Evolutionary conservation across 371 early-diverging fungal species (phyloP).

Genomic region (Apophysomyces elegans): DNA sequence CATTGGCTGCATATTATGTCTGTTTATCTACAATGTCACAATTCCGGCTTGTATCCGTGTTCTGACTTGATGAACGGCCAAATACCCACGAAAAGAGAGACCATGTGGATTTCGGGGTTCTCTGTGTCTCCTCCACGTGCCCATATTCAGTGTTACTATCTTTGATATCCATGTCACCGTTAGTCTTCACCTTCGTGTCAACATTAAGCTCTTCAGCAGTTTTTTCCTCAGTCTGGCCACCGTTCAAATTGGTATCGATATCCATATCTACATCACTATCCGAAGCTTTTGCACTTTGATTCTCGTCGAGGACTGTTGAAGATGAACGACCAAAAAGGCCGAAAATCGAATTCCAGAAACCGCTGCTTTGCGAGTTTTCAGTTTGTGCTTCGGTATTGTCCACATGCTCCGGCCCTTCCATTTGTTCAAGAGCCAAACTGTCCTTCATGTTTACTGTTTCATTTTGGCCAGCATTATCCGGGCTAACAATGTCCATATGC

Average conservation of each 20-base stretch:
- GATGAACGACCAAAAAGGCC: not conserved
- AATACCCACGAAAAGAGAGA: conserved; percentile 3
- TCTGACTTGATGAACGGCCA: not conserved
- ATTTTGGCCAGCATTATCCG: no score
- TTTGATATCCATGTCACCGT: not conserved
- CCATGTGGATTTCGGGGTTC: not conserved
- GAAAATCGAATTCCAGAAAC: conserved; percentile 1
- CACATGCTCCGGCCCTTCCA: not conserved
- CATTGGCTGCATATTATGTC: no score
- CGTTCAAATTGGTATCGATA: not conserved
- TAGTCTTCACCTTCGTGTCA: not conserved
- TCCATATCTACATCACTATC: not conserved
- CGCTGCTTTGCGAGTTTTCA: not conserved
- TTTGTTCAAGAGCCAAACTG: not conserved
- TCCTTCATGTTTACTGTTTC: no score
- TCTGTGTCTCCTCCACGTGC: not conserved
- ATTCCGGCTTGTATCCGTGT: not conserved
- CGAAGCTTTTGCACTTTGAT: not conserved
- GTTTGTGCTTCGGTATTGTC: not conserved
- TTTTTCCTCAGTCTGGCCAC: not conserved
- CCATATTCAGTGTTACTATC: not conserved
- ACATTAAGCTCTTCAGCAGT: not conserved
- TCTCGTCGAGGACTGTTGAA: not conserved
- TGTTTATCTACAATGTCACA: not conserved
- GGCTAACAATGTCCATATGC: no score